Base-by-base conservation (phyloP, 352 stramenopile genomes). In the Globisporangium cystogenes region DNA sequence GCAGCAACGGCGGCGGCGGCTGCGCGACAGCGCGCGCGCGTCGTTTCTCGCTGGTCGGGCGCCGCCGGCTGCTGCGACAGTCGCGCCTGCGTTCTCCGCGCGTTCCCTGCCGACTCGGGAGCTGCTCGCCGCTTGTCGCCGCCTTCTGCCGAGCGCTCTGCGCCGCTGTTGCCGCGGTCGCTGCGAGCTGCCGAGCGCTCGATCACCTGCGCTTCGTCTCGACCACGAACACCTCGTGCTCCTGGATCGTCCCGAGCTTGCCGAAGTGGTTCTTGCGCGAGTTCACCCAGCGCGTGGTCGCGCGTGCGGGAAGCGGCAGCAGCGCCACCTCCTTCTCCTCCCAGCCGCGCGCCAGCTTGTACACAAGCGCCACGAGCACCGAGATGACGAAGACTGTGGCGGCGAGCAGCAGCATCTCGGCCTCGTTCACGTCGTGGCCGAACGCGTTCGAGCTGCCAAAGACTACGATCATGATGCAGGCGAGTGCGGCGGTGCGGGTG, bases 401-500 rank as follows among this genome's bases (percentile, higher is more conserved):
- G 4, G 75, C 62, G 42, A 89, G 64, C 47, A 86, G 52, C 60
- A 87, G 70, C 73, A 85, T 84, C 58, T 89, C 76, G 41, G 59
- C 67, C 57, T 89, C 78, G 66, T 66, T 82, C 52, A 89, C 62
- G 64, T 87, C 78, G 51, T 65, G 76, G 26, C 78, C 78, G 51
- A 89, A 89, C 15, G 74, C 76, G 63, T 87, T 89, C 35, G 74
- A 78, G 61, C 74, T 86, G 53, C 78, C 76, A 43, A 86, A 89
- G 10, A 86, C 64, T 52, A 87, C 71, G 36, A 87, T 78, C 75
- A 88, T 88, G 48, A 46, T 48, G 27, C 12, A 21, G 41, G 27
- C 27, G 27, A 31, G 7, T 5, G 27, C 1, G 29, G 12, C 3
- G 12, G 33, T 39, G 33, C 14, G 14, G 12, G 33, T 39, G 8